A percentile compares a stretch with the other conserved stretches of the same genome.
These are phyloP conservation scores for Enterospora canceri DNA, from an alignment of 371 early-diverging fungal genomes.

Conservation along the genomic window DNA sequence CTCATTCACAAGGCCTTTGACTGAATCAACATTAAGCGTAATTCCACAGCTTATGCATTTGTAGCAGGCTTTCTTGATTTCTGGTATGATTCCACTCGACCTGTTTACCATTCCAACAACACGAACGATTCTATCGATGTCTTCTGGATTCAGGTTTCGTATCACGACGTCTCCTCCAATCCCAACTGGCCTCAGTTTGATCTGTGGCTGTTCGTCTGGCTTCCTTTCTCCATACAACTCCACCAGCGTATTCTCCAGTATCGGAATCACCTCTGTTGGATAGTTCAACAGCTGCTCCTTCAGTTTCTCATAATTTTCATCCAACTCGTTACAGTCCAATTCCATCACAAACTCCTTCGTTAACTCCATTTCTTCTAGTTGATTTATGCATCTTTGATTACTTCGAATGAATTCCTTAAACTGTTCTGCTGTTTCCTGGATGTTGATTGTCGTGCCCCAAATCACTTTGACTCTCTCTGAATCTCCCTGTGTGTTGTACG, in stretches of 20 bases:
- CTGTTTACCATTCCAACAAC: conserved; percentile 87
- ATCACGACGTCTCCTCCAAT: conserved; percentile 67
- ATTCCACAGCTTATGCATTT: conserved; percentile 60
- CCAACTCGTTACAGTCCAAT: conserved; percentile 3
- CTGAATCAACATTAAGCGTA: conserved; percentile 66
- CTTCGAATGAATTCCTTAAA: conserved; percentile 75
- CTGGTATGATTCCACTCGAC: conserved; percentile 77
- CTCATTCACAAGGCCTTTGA: conserved; percentile 77
- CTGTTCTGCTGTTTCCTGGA: conserved; percentile 69
- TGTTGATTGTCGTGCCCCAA: conserved; percentile 93
- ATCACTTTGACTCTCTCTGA: conserved; percentile 59
- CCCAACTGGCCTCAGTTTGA: conserved; percentile 76
- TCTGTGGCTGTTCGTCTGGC: conserved; percentile 59
- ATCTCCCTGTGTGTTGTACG: conserved; percentile 39
- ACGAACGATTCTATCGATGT: conserved; percentile 86
- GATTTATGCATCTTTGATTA: conserved; percentile 8
- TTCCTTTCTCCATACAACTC: conserved; percentile 65
- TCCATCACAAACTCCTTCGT: conserved; percentile 42
- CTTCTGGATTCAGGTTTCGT: conserved; percentile 79
- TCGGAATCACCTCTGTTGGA: conserved; percentile 88
- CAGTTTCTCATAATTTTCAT: conserved; percentile 50
- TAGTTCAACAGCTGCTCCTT: conserved; percentile 74
- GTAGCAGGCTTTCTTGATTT: conserved; percentile 57
- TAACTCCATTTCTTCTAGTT: conserved; percentile 18
- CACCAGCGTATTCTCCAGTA: conserved; percentile 72